Base-by-base conservation (phyloP, 352 stramenopile genomes). In the Blastocystis sp. region DNA sequence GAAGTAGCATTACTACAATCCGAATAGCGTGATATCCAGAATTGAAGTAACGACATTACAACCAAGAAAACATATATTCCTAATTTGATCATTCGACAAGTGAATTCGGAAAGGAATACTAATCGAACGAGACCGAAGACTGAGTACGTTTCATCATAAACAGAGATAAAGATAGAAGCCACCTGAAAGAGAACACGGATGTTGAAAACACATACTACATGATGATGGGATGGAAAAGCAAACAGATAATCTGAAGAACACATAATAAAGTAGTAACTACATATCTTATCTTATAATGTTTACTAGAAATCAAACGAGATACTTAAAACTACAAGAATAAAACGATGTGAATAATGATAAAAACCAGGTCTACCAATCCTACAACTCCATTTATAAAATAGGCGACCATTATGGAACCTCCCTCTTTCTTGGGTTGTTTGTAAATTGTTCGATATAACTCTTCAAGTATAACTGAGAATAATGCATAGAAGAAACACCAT, bases 71-170 rank as follows among this genome's bases (percentile, higher is more conserved):
- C 16, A 27, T 19, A 32, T n/a, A 39, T 39, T 35, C 42, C 19
- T 12, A 83, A 42, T 42, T 66, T 65, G 19, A 51, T 43, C 12
- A 43, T 21, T 3, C 71, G 71, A 19, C 27, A 11, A 14, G 6
- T 42, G n/a, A 37, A 24, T 39, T 83, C 71, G 5, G 71, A 49
- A 24, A 83, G 24, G 6, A 57, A 83, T 21, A 32, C 46, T 7
- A 83, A 39, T 29, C 71, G 71, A 42, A 83, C 4, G 5, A 63
- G n/a, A 24, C 19, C 29, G 0, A 83, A 27, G 5, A 83, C 7
- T 9, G 71, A 83, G 29, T 83, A 83, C 14, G 71, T 52, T 37
- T 83, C 71, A 42, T 83, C 71, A 21, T 67, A 83, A 32, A 24
- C 39, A 19, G 46, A 46, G 49, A 83, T 43, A 32, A 42, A 32